Conservation (phyloP, 352 stramenopile species). For the Phytophthora sansomeana region DNA sequence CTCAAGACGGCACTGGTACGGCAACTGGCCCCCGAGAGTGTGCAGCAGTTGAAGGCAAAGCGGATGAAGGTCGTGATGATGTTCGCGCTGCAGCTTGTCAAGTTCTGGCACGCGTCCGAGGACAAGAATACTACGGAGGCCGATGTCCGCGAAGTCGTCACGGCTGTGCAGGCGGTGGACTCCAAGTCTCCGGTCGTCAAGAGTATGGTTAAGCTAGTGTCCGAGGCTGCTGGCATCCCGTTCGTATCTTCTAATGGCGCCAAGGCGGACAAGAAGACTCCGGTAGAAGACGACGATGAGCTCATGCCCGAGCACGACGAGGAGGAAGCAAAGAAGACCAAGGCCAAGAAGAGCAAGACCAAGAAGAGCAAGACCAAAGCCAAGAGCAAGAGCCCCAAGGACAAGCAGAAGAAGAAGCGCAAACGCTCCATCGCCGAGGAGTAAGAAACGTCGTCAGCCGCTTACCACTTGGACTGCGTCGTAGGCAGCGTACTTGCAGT, state of each 20-base stretch:
- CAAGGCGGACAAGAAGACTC: conserved; percentile 42
- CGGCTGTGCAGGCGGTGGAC: conserved; percentile 54
- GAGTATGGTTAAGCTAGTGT: conserved; percentile 75
- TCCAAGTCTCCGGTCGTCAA: conserved; percentile 76
- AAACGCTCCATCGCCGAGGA: conserved; percentile 49
- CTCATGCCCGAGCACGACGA: conserved; percentile 41
- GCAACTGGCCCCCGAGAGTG: conserved; percentile 48
- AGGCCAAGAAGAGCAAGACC: conserved; percentile 25
- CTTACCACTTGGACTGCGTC: conserved; percentile 21
- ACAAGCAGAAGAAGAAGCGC: conserved; percentile 64
- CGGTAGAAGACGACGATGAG: conserved; percentile 30
- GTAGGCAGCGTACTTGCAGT: not conserved
- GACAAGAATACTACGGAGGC: conserved; percentile 28
- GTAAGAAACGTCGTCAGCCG: conserved; percentile 31
- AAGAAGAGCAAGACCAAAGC: conserved; percentile 36
- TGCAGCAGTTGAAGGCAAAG: conserved; percentile 75
- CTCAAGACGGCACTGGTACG: conserved; percentile 57
- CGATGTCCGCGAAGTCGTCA: conserved; percentile 50
- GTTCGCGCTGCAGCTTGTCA: conserved; percentile 75
- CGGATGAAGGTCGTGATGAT: conserved; percentile 75
- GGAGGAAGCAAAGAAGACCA: conserved; percentile 18
- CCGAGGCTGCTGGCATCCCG: conserved; percentile 44
- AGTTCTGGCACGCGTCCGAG: conserved; percentile 50
- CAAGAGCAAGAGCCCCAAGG: conserved; percentile 58
- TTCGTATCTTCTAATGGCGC: conserved; percentile 25